Evolutionary conservation across 495 filamentous ascomycete genomes (phyloP), one percentile per base, ranked within the genome.

Genomic region (Penicillium mononematosum): DNA sequence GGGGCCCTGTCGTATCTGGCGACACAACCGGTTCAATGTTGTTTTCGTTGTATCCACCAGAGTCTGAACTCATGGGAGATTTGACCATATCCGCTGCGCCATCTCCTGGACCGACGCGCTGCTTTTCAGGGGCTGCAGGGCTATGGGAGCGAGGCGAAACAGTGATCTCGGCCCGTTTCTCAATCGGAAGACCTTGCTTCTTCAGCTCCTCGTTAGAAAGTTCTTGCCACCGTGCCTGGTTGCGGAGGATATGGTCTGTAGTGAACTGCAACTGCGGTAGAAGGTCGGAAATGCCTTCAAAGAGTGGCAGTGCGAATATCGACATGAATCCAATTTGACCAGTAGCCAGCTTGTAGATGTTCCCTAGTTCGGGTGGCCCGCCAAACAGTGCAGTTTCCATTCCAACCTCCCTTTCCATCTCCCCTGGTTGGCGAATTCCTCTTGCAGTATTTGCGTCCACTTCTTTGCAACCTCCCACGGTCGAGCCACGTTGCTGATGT

Each of bases 401-500:
- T 8, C 86, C 83, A 14, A 97, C 82, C 67, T 95, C 90, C 48
- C 74, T 80, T 72, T 98, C 94, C 90, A 98, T 96, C 20, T 85
- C 78, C 24, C 91, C 75, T 98, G 94, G 47, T 92, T 85, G 19
- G 91, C 85, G 63, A 97, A 97, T 67, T 98, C 94, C 54, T 96
- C 90, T 54, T 93, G 91, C 34, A 98, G 78, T 48, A 94, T 92
- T 66, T 84, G 82, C 52, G 93, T 94, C 94, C 94, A 98, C 64
- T 86, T 79, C 20, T 86, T 78, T 20, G 94, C 94, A 32, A 90
- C 81, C 34, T 88, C 82, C 73, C 92, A 91, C 55, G 85, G 86
- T 54, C 92, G 86, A 32, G 92, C 90, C 63, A 98, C 95, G 68
- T 98, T 98, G 73, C 94, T 96, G 69, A 98, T 98, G 69, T 98